These are phyloP conservation scores for Exophiala phaeomuriformis DNA, from an alignment of 2,329 filamentous ascomycete species.

Conservation along the genomic window DNA sequence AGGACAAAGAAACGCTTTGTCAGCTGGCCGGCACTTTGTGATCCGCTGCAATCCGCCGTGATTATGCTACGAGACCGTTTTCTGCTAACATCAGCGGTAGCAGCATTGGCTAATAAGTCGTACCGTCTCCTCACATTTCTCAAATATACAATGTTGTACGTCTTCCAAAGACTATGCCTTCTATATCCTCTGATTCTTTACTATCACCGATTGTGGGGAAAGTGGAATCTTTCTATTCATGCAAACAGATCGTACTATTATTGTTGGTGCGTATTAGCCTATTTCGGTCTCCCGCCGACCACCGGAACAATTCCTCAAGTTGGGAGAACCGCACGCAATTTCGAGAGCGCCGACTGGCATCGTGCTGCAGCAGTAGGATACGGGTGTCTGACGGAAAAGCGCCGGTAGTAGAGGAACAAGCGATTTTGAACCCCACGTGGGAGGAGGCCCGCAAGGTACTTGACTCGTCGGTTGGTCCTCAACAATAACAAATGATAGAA, in stretches of 20 bases:
- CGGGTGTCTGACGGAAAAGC: no score
- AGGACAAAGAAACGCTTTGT: constrained; percentile 16
- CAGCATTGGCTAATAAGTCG: constrained; percentile 6
- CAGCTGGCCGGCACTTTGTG: constrained; percentile 17
- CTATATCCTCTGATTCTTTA: no score
- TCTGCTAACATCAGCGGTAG: neutral
- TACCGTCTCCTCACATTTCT: neutral
- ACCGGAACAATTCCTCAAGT: neutral
- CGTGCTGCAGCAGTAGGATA: no score
- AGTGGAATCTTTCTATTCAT: neutral
- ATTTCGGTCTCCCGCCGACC: neutral
- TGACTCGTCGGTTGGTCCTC: no score
- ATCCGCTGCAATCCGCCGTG: constrained; percentile 2
- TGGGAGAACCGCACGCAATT: neutral
- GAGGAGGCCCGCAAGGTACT: no score
- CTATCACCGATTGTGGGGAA: neutral
- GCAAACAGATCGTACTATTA: neutral
- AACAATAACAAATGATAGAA: no score
- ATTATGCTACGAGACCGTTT: constrained; percentile 10
- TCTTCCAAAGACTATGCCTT: no score
- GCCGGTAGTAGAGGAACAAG: no score
- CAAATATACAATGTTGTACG: neutral
- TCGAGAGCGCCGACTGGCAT: neutral
- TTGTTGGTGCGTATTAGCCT: neutral
- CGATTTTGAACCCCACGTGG: no score